Percentiles rank a stretch among this genome's conserved stretches.
Evolutionary conservation across 305 asterid species (phyloP).

Genomic region (Fraxinus floribunda): DNA sequence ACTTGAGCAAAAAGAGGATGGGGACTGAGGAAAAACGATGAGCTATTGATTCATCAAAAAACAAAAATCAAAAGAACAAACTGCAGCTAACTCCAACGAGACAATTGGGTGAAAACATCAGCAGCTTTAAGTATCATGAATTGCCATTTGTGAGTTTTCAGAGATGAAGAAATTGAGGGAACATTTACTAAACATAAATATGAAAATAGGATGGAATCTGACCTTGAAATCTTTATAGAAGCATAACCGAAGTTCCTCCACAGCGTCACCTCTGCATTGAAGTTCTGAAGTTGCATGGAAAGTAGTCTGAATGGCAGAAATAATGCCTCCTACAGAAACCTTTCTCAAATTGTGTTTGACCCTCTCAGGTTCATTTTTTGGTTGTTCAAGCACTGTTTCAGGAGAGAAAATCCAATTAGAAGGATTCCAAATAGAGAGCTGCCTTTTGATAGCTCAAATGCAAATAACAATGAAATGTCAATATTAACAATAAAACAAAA

Average conservation of each 20-base stretch:
- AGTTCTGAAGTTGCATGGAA: constrained; percentile 70
- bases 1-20: neutral
- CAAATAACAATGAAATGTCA: neutral
- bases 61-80: neutral
- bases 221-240: constrained; percentile 85
- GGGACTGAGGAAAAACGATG: neutral
- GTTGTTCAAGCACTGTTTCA: neutral
- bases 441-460: neutral
- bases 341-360: too few relatives aligned
- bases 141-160: neutral
- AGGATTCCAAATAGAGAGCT: neutral
- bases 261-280: constrained; percentile 61
- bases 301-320: constrained; percentile 76
- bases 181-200: neutral
- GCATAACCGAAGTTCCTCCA: constrained; percentile 77
- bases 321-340: constrained; percentile 57
- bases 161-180: neutral
- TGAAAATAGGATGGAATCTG: constrained; percentile 12
- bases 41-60: constrained; percentile 7
- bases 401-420: neutral
- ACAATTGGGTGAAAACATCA: neutral
- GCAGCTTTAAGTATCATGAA: neutral
- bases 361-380: too few relatives aligned
- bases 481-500: neutral
- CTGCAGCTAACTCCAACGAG: neutral